These are phyloP conservation scores for Plantago ovata DNA, from an alignment of 257 asterid genomes.

Conservation along the genomic window DNA sequence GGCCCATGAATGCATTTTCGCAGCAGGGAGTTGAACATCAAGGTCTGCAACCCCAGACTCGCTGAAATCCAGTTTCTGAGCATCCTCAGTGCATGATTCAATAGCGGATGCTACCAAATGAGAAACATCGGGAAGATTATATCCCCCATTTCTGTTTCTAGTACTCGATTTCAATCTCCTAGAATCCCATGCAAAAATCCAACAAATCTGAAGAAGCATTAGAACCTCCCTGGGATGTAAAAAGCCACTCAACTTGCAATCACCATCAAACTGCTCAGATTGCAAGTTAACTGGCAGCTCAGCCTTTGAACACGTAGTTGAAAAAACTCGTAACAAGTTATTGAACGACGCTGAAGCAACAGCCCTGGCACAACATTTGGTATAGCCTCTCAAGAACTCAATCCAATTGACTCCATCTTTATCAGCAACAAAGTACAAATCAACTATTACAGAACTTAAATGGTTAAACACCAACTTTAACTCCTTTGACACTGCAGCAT, in stretches of 20 bases:
- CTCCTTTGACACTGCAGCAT: slow-evolving; percentile 36
- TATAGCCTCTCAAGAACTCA: slow-evolving; percentile 80
- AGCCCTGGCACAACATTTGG: slow-evolving; percentile 63
- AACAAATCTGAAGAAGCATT: slow-evolving; percentile 62
- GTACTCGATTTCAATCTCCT: slow-evolving; percentile 30
- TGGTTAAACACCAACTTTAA: slow-evolving; percentile 43
- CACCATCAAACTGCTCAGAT: slow-evolving; percentile 59
- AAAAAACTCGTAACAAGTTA: slow-evolving; percentile 51
- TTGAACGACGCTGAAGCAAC: slow-evolving; percentile 57
- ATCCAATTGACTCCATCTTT: slow-evolving; percentile 66
- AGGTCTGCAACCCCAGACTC: slow-evolving; percentile 35
- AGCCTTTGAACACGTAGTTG: slow-evolving; percentile 46
- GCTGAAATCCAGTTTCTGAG: slow-evolving; percentile 46
- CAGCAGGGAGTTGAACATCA: slow-evolving; percentile 59
- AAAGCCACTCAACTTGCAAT: slow-evolving; percentile 56
- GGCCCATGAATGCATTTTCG: slow-evolving; percentile 65
- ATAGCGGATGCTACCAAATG: slow-evolving; percentile 66
- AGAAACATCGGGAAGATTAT: slow-evolving; percentile 61
- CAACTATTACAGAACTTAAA: slow-evolving; percentile 67
- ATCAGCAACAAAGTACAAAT: slow-evolving; percentile 55
- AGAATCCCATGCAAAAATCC: slow-evolving; percentile 71
- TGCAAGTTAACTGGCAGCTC: slow-evolving; percentile 57
- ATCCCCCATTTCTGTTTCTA: slow-evolving; percentile 26
- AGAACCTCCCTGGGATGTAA: slow-evolving; percentile 40
- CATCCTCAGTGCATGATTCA: slow-evolving; percentile 48